Percentiles rank a stretch among this genome's conserved stretches.
Conservation (phyloP, 2,329 filamentous ascomycete species). For the Neopestalotiopsis clavispora region DNA sequence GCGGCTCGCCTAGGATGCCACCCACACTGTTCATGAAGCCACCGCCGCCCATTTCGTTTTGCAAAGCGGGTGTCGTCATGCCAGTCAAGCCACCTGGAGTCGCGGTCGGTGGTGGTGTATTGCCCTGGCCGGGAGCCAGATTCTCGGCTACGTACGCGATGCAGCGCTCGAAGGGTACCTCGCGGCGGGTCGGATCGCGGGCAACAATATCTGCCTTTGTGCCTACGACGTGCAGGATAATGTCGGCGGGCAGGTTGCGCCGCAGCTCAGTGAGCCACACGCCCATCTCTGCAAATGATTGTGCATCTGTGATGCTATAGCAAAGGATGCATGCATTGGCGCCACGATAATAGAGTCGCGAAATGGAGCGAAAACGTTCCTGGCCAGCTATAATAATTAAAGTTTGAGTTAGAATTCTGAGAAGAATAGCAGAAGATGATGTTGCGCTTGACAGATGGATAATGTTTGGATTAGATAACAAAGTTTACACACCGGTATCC, state of each 20-base stretch:
- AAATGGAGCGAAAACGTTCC: conserved; percentile 93
- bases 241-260: conserved; percentile 75
- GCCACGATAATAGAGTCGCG: conserved; percentile 93
- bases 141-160: conserved; percentile 96
- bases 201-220: conserved; percentile 93
- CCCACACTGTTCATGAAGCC: conserved; percentile 38
- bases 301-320: conserved; percentile 89
- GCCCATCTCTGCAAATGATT: conserved; percentile 90
- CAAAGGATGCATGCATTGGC: conserved; percentile 93
- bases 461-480: background rate
- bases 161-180: conserved; percentile 92
- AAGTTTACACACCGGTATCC: conserved; percentile 71
- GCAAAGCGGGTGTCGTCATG: conserved; percentile 30
- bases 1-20: conserved; percentile 50
- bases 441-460: too few relatives aligned
- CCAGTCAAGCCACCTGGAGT: conserved; percentile 41
- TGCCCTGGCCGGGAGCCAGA: conserved; percentile 72
- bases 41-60: too few relatives aligned
- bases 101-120: conserved; percentile 71
- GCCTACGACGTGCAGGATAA: conserved; percentile 92
- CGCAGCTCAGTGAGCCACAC: conserved; percentile 87
- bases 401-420: conserved; percentile 22
- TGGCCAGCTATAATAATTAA: conserved; percentile 69
- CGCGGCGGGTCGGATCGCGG: conserved; percentile 75
- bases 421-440: background rate